A percentile compares a stretch with the other conserved stretches of the same genome.
Evolutionary conservation across 805 yeast species (phyloP).

Genomic region (Myxozyma kluyveri): DNA sequence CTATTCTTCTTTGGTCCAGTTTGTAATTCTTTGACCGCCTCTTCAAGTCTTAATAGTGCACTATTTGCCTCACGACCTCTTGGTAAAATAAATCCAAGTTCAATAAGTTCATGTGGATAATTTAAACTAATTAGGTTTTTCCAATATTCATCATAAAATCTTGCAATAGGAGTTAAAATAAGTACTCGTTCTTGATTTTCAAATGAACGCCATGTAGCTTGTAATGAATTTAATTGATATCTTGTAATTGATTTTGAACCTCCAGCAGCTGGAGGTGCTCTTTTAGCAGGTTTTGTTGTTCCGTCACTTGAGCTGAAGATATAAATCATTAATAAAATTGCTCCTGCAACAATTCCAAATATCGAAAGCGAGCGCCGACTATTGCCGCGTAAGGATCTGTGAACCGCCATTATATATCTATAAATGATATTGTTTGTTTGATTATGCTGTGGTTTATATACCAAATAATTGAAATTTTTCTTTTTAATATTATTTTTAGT

Average conservation of each 20-base stretch:
- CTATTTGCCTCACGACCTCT: constrained; percentile 75
- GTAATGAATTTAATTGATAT: constrained; percentile 77
- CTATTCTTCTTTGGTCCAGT: constrained; percentile 60
- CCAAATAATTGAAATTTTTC: too few relatives aligned
- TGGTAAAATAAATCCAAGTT: constrained; percentile 90
- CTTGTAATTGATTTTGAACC: constrained; percentile 41
- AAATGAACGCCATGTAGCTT: constrained; percentile 68
- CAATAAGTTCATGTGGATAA: constrained; percentile 82
- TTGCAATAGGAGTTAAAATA: constrained; percentile 85
- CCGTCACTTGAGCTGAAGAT: constrained; percentile 5
- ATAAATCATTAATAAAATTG: constrained; percentile 13
- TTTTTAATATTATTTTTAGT: neutral
- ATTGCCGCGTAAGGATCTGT: constrained; percentile 9
- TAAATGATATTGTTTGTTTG: too few relatives aligned
- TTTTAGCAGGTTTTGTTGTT: neutral
- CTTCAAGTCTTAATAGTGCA: constrained; percentile 69
- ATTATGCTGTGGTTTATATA: too few relatives aligned
- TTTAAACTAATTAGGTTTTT: constrained; percentile 66
- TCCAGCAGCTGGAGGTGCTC: constrained; percentile 24
- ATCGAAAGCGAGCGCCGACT: constrained; percentile 6
- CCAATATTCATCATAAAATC: constrained; percentile 86
- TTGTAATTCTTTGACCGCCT: constrained; percentile 71
- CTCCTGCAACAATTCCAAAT: constrained; percentile 7
- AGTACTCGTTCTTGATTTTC: constrained; percentile 77
- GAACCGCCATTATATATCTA: constrained; percentile 3